Evolutionary conservation across 208 protist species (phyloP).

Genomic region (Acanthamoeba lenticulata): DNA sequence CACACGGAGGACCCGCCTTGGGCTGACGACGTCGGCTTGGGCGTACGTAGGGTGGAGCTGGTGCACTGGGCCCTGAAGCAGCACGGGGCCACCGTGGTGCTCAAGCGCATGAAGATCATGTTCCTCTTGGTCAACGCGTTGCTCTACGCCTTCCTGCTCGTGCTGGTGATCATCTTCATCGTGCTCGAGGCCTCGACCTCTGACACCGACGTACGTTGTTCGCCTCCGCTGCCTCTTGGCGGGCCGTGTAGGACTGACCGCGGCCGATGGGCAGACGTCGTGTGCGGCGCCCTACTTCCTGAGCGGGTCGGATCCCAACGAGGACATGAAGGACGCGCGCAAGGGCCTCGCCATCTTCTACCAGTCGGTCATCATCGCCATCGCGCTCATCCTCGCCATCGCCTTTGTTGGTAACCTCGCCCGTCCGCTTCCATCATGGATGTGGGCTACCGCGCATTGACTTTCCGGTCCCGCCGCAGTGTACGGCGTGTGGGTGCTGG

Average conservation of each 20-base stretch:
- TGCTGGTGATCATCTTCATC: constrained; percentile 35
- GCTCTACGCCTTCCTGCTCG: constrained; percentile 2
- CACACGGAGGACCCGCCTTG: not conserved
- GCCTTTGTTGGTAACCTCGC: not conserved
- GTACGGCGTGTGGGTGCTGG: not conserved
- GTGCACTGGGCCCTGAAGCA: constrained; percentile 26
- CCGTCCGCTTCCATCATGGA: not conserved
- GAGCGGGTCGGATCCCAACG: not conserved
- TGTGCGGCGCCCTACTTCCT: not conserved
- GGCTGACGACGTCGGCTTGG: not conserved
- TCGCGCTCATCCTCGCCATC: not conserved
- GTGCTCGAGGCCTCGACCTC: not conserved
- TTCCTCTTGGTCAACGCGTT: not conserved
- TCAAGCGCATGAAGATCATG: constrained; percentile 22
- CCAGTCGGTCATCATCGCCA: constrained; percentile 18
- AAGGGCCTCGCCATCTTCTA: constrained; percentile 42
- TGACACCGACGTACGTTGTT: not conserved
- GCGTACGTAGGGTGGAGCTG: not conserved
- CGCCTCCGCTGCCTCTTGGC: not conserved
- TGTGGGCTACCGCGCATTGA: not conserved
- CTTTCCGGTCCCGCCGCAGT: not conserved
- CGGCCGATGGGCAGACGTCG: not conserved
- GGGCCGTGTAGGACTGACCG: not conserved
- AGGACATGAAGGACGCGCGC: constrained; percentile 7
- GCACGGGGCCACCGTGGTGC: not conserved